Percentiles rank a stretch among this genome's conserved stretches.
Evolutionary conservation across 805 yeast species (phyloP).

Genomic region (Alloascoidea hylecoeti): DNA sequence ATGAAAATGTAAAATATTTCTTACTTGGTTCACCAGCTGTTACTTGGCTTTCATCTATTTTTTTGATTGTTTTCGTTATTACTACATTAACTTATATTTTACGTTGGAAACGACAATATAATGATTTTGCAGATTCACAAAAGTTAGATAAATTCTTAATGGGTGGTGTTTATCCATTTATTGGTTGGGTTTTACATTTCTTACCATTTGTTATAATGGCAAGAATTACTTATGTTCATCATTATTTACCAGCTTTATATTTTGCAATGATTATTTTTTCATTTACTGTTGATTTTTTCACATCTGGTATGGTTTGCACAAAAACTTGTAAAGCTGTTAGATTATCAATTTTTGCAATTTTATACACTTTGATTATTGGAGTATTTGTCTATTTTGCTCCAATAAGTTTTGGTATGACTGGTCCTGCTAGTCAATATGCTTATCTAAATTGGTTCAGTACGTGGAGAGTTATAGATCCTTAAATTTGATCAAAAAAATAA

Average conservation of each 20-base stretch:
- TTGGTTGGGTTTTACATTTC: conserved; percentile 73
- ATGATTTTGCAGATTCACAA: conserved; percentile 17
- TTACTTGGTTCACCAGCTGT: conserved; percentile 68
- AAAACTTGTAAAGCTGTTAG: conserved; percentile 13
- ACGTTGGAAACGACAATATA: conserved; percentile 63
- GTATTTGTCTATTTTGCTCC: conserved; percentile 39
- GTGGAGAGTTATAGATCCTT: too few species aligned
- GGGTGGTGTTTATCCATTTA: conserved; percentile 67
- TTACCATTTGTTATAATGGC: conserved; percentile 71
- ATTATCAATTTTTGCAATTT: conserved; percentile 17
- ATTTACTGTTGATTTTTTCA: conserved; percentile 10
- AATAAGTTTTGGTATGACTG: conserved; percentile 53
- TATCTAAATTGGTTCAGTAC: conserved; percentile 26
- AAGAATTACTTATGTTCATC: conserved; percentile 78
- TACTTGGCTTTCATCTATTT: conserved; percentile 59
- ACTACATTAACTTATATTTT: conserved; percentile 25
- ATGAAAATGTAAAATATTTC: conserved; percentile 44
- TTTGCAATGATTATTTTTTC: conserved; percentile 30
- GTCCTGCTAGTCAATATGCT: conserved; percentile 21
- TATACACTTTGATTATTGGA: conserved; percentile 31
- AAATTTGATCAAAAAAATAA: too few species aligned
- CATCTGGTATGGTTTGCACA: conserved; percentile 6
- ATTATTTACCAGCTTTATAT: conserved; percentile 72
- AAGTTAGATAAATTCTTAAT: conserved; percentile 25
- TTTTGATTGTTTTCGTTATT: conserved; percentile 26